Base-by-base conservation (phyloP, 2,329 filamentous ascomycete species). In the Botrytis deweyae region DNA sequence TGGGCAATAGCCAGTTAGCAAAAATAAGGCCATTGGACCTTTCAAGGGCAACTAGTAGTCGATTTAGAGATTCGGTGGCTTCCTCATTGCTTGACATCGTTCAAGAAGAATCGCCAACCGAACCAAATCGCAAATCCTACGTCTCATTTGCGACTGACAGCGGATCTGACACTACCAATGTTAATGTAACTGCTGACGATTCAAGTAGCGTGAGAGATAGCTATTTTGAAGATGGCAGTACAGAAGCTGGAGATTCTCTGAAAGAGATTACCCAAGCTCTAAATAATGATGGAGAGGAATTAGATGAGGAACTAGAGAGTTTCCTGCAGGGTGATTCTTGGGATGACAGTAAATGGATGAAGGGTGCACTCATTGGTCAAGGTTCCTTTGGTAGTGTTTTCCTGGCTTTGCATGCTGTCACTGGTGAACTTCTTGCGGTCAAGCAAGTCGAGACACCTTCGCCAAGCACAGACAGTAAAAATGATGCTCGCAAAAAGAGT, bases 321-420 rank as follows among this genome's bases (percentile, higher is more conserved):
- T 98, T 98, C 86, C 87, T 98, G 59, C 91, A 94, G 49, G 93
- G 94, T 76, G 94, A 98, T 81, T 97, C 94, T 14, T 98, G 96
- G 90, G 95, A 97, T 77, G 95, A 97, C 76, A 93, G 95, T 85
- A 97, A 97, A 83, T 99, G 97, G 93, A 98, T 99, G 94, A 98
- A 98, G 86, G 96, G 96, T 80, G 95, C 95, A 46, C 87, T 98
- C 76, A 99, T 99, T 78, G 96, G 96, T 46, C 94, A 98, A 83
- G 96, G 96, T 76, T 98, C 95, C 7, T 99, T 99, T 80, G 96
- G 96, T 80, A 95, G 92, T 78, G 96, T 99, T 71, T 99, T 97
- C 83, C 88, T 99, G 67, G 96, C 96, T 40, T 87, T 99, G 46
- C 96, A 99, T 82, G 93, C 96, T 69, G 92, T 99, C 72, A 99